Percentiles rank a stretch among this genome's conserved stretches.
Conservation (phyloP, 345 rosid species). For the Litchi chinensis region DNA sequence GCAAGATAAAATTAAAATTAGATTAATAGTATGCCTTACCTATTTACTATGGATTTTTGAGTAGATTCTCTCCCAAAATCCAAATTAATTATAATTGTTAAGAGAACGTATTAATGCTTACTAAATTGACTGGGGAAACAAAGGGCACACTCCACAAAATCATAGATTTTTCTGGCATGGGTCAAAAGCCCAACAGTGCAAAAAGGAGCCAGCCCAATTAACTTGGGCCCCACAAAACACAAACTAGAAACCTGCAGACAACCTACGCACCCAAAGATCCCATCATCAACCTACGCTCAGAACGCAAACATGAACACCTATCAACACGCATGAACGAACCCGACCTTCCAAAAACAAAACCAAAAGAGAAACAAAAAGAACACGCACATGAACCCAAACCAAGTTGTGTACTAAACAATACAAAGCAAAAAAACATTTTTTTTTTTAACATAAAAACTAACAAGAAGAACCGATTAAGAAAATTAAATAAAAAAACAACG, state of each 20-base stretch:
- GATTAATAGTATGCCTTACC: too few relatives aligned
- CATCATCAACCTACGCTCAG: slow-evolving; percentile 19
- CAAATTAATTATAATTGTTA: too few relatives aligned
- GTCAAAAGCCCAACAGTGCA: not conserved
- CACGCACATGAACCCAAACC: not conserved
- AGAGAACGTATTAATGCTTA: too few relatives aligned
- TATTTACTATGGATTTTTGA: too few relatives aligned
- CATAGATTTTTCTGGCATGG: not conserved
- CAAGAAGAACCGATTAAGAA: not conserved
- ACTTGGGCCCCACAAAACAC: slow-evolving; percentile 20
- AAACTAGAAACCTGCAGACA: slow-evolving; percentile 25
- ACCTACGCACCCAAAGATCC: slow-evolving; percentile 29
- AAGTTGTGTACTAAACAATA: too few relatives aligned
- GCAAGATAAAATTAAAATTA: too few relatives aligned
- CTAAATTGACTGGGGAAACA: too few relatives aligned
- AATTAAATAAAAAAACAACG: not conserved
- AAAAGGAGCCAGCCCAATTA: not conserved
- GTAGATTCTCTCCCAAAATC: too few relatives aligned
- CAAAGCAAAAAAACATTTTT: too few relatives aligned
- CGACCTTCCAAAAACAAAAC: too few relatives aligned
- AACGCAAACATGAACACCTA: slow-evolving; percentile 11
- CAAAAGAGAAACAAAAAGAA: not conserved
- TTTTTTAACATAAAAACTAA: not conserved
- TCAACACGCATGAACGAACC: slow-evolving; percentile 3
- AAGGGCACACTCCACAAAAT: too few relatives aligned